These are phyloP conservation scores for Irpex sp. DNA, from an alignment of 1,284 basidiomycete genomes.

Conservation along the genomic window DNA sequence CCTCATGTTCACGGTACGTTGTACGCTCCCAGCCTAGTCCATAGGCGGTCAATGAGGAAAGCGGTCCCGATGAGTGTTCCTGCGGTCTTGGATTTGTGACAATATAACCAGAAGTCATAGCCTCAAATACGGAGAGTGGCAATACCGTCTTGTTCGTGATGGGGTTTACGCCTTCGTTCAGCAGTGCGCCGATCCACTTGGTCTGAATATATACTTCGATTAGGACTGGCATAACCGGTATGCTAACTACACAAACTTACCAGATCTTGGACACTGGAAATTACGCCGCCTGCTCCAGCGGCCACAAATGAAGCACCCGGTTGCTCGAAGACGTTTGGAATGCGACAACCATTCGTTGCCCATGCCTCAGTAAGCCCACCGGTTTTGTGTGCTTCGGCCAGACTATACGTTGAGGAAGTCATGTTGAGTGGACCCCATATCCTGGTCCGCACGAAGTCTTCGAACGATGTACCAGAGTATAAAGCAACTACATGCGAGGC, in stretches of 20 bases:
- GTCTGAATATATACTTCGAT: slow-evolving; percentile 17
- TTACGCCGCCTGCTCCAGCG: slow-evolving; percentile 31
- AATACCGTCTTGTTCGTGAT: slow-evolving; percentile 22
- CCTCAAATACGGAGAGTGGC: slow-evolving; percentile 21
- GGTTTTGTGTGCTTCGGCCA: slow-evolving; percentile 25
- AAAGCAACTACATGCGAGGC: slow-evolving; percentile 30
- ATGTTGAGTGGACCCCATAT: slow-evolving; percentile 32
- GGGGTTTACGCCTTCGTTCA: slow-evolving; percentile 26
- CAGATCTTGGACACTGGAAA: slow-evolving; percentile 30
- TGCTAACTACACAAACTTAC: background rate
- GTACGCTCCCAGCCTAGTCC: slow-evolving; percentile 30
- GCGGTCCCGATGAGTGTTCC: background rate
- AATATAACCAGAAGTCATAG: slow-evolving; percentile 23
- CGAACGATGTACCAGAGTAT: slow-evolving; percentile 30
- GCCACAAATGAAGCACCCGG: slow-evolving; percentile 11
- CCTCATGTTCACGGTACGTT: slow-evolving; percentile 22
- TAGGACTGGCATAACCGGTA: background rate
- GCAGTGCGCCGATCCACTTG: slow-evolving; percentile 27
- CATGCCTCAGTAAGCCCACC: slow-evolving; percentile 30
- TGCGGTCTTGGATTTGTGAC: no score
- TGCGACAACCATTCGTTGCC: slow-evolving; percentile 29
- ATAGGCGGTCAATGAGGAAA: slow-evolving; percentile 17
- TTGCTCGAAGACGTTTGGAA: slow-evolving; percentile 15
- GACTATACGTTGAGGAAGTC: slow-evolving; percentile 32
- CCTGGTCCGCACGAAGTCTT: slow-evolving; percentile 23